phyloP scores from a whole-genome alignment of 305 asterid species.

The Fraxinus albicans region DNA sequence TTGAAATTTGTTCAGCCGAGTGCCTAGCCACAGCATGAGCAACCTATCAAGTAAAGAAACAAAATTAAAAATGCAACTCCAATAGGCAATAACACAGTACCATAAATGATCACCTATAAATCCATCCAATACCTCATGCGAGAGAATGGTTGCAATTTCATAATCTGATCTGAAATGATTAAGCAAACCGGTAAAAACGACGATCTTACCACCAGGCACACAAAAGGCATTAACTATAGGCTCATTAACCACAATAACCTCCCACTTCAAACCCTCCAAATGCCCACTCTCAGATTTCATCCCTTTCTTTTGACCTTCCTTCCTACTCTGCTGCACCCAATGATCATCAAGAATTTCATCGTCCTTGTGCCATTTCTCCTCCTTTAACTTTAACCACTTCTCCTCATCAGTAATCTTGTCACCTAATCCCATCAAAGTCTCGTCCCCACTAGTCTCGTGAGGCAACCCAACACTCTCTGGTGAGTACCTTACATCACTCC shows the following conservation, averaged over 20 bases:
- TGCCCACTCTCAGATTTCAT: constrained; percentile 47
- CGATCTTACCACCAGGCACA: constrained; percentile 89
- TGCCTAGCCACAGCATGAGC: constrained; percentile 95
- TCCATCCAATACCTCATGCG: constrained; percentile 61
- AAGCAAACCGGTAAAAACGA: constrained; percentile 76
- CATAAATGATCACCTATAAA: not conserved
- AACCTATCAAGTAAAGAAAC: constrained; percentile 50
- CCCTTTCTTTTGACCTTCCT: constrained; percentile 64
- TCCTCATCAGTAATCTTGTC: constrained; percentile 43
- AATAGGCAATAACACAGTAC: not conserved
- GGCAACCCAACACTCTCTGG: constrained; percentile 29
- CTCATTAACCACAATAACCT: constrained; percentile 73
- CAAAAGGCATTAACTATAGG: constrained; percentile 52
- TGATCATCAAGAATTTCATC: constrained; percentile 82
- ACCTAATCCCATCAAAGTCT: constrained; percentile 35
- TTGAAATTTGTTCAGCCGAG: constrained; percentile 77
- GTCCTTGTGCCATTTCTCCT: constrained; percentile 65
- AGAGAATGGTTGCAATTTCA: constrained; percentile 78
- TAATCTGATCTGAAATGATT: constrained; percentile 70
- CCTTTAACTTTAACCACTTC: constrained; percentile 36
- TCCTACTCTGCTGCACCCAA: constrained; percentile 83
- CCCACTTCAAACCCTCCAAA: constrained; percentile 87
- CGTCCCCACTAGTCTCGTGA: constrained; percentile 30
- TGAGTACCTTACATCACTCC: constrained; percentile 71
- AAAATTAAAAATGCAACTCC: constrained; percentile 1